Evolutionary conservation across 148 eudicot species (phyloP), one percentile per base, ranked within the genome.

Genomic region (Pharnaceum exiguum): DNA sequence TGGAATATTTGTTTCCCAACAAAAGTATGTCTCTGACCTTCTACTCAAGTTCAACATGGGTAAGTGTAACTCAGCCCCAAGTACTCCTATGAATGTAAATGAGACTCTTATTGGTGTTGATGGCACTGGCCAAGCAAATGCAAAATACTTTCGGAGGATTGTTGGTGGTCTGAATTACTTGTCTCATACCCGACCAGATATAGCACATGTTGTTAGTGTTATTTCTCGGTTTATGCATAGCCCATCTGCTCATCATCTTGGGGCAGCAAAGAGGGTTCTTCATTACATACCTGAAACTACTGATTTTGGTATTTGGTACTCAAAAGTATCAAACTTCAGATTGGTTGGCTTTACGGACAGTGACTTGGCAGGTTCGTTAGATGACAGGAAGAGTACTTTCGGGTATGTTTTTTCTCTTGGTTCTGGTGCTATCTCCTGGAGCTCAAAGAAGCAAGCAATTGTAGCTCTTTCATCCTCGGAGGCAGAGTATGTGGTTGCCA

Each of bases 401-500:
- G 31, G 12, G 7, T 25, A 18, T 25, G 23, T 49, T 31, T 52
- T 65, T 30, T n/a, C n/a, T n/a, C n/a, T n/a, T n/a, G n/a, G n/a
- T n/a, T n/a, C n/a, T n/a, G n/a, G n/a, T n/a, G n/a, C n/a, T n/a
- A n/a, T n/a, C n/a, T n/a, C n/a, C n/a, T n/a, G n/a, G n/a, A n/a
- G n/a, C n/a, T n/a, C n/a, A 30, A 64, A 64, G 68, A 64, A 64
- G 28, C 51, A 64, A 43, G 29, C 50, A 28, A 52, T 19, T 9
- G 33, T 21, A 43, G 19, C 51, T 12, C 43, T 64, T 2, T 64
- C 60, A 10, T 15, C 40, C 5, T 26, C 21, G 2, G 68, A 52
- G 33, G 68, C 39, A 17, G 40, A 64, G n/a, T 64, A 52, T 43
- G 15, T 42, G n/a, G n/a, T n/a, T n/a, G n/a, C n/a, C n/a, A n/a